Conservation (phyloP, 2,329 filamentous ascomycete genomes). For the Aquanectria penicillioides region DNA sequence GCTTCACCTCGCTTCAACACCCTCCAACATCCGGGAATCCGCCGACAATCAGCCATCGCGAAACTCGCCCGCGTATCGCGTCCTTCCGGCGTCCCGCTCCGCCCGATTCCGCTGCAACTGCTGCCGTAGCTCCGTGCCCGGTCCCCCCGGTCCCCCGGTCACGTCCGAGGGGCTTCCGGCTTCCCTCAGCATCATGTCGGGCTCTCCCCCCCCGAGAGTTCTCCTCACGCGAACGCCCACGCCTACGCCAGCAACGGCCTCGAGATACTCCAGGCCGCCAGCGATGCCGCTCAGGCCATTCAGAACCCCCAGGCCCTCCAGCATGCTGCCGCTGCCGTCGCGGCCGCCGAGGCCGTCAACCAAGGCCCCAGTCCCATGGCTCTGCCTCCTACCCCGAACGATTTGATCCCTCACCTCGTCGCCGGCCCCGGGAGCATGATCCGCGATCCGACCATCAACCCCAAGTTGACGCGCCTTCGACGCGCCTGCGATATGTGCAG, state of each 20-base stretch:
- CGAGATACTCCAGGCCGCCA: slow-evolving; percentile 57
- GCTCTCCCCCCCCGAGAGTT: slow-evolving; percentile 39
- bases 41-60: slow-evolving; percentile 56
- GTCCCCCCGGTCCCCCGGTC: slow-evolving; percentile 23
- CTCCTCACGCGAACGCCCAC: slow-evolving; percentile 49
- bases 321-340: slow-evolving; percentile 50
- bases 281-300: slow-evolving; percentile 55
- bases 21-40: slow-evolving; percentile 51
- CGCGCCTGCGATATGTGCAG: slow-evolving; percentile 71
- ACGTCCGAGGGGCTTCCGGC: slow-evolving; percentile 22
- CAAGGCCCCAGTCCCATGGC: slow-evolving; percentile 34
- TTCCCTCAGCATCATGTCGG: slow-evolving; percentile 35
- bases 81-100: slow-evolving; percentile 33
- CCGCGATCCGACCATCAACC: slow-evolving; percentile 55
- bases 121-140: slow-evolving; percentile 35
- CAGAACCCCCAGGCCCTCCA: slow-evolving; percentile 51
- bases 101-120: slow-evolving; percentile 28
- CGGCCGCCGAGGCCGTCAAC: slow-evolving; percentile 44
- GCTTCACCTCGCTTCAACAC: slow-evolving; percentile 53
- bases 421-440: slow-evolving; percentile 36
- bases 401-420: slow-evolving; percentile 39
- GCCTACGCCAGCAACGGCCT: slow-evolving; percentile 58
- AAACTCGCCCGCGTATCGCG: slow-evolving; percentile 27
- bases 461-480: slow-evolving; percentile 65
- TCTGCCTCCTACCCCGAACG: slow-evolving; percentile 31